A percentile compares a stretch with the other conserved stretches of the same genome.
These are phyloP conservation scores for Inga laurina DNA, from an alignment of 306 rosid genomes.

Conservation along the genomic window DNA sequence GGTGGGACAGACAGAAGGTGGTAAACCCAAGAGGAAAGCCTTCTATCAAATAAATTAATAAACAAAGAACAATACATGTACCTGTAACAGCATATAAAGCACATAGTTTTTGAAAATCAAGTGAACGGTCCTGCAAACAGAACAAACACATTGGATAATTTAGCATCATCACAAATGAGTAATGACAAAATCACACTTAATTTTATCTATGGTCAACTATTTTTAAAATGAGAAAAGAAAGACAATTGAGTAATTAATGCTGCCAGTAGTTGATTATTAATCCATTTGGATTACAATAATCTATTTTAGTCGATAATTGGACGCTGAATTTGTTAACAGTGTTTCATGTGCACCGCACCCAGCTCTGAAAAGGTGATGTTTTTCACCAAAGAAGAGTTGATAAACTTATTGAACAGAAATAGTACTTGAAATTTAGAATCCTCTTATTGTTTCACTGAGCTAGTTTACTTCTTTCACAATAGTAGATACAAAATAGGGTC, in stretches of 20 bases:
- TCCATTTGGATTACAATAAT: conserved; percentile 1
- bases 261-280: background rate
- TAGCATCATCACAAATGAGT: conserved; percentile 47
- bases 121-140: conserved; percentile 79
- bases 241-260: background rate
- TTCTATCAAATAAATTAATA: background rate
- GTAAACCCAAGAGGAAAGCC: conserved; percentile 6
- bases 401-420: background rate
- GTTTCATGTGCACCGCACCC: background rate
- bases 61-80: conserved; percentile 39
- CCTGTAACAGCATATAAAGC: conserved; percentile 87
- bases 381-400: background rate
- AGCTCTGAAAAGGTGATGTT: background rate
- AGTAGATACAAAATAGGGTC: background rate
- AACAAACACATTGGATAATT: conserved; percentile 29
- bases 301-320: background rate
- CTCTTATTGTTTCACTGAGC: background rate
- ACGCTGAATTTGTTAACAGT: background rate
- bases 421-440: background rate
- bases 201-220: background rate
- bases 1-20: background rate
- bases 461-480: background rate
- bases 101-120: conserved; percentile 67
- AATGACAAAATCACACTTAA: background rate
- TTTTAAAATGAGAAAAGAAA: background rate